Base-by-base conservation (phyloP, 2,329 filamentous ascomycete species). In the Cladosporium sp. region DNA sequence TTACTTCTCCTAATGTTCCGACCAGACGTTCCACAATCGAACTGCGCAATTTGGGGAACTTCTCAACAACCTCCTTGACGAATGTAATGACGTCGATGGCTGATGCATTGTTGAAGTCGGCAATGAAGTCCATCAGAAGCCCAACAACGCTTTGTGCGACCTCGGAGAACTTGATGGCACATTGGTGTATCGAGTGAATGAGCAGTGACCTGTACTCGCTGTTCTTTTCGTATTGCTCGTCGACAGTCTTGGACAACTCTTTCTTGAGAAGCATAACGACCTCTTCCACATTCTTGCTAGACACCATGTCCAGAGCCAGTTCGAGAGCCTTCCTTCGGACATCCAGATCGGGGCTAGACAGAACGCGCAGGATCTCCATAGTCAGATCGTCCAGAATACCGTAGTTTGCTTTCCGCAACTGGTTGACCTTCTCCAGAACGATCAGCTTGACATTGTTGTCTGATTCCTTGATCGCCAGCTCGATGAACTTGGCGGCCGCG, bases 391-490 rank as follows among this genome's bases (percentile, higher is more conserved):
- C 92, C 59, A 99, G 77, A 19, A 97, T 86, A 55, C 92, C 92
- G 71, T 94, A 90, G 67, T 96, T 95, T 75, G 90, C 90, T 72
- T 88, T 87, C 67, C 92, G 84, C 63, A 97, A 76, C 69, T 93
- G 88, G 69, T 96, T 89, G 38, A 99, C 94, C 47, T 93, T 88
- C 70, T 97, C 94, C 43, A 99, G 82, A 19, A 99, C 94, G 67
- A 99, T 99, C 47, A 99, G 86, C 79, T 99, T 99, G 64, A 99
- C 94, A 72, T 99, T 99, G 80, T 99, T 99, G 74, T 99, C 94
- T 0, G 94, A 88, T 76, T 97, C 94, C 77, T 96, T 96, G 73
- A 99, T 97, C 72, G 89, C 92, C 8, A 99, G 82, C 75, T 99
- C 94, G 64, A 97, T 96, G 73, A 99, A 94, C 72, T 99, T 99